Evolutionary conservation across 2,329 filamentous ascomycete genomes (phyloP).

Genomic region (Ophiostoma australiae): DNA sequence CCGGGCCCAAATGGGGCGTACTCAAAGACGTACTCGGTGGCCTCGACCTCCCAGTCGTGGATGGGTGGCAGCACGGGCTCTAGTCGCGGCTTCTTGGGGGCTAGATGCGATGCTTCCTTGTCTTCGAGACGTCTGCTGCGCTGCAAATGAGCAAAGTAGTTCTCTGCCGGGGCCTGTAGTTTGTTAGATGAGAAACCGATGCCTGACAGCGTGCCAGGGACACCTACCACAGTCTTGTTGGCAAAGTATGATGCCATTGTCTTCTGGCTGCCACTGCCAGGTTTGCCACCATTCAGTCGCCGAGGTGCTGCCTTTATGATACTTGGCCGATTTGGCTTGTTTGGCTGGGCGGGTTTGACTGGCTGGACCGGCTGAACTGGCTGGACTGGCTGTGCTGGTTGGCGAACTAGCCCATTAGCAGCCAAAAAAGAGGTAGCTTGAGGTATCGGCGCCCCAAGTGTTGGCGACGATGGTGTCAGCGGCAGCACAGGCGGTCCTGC

Average conservation of each 20-base stretch:
- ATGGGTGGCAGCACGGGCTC: background rate
- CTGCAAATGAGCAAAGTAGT: background rate
- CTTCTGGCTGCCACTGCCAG: background rate
- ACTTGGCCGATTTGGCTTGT: background rate
- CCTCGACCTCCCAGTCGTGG: slow-evolving; percentile 20
- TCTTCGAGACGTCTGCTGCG: background rate
- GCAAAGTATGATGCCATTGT: background rate
- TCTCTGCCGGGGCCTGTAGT: background rate
- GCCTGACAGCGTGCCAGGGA: background rate
- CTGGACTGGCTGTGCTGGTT: background rate
- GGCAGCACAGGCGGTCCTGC: background rate
- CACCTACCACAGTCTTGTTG: background rate
- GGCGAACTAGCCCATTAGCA: background rate
- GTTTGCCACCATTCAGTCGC: background rate
- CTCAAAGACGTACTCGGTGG: slow-evolving; percentile 19
- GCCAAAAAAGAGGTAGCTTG: background rate
- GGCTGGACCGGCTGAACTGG: background rate
- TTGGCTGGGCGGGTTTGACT: too few species aligned
- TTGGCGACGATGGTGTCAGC: background rate
- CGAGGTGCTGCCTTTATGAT: background rate
- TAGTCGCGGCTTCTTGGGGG: background rate
- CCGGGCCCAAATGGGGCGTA: slow-evolving; percentile 21
- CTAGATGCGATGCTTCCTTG: background rate
- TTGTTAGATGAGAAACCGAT: background rate
- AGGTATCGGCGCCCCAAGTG: background rate